These are phyloP conservation scores for Colletotrichum spaethianum DNA, from an alignment of 2,329 filamentous ascomycete species.

Conservation along the genomic window DNA sequence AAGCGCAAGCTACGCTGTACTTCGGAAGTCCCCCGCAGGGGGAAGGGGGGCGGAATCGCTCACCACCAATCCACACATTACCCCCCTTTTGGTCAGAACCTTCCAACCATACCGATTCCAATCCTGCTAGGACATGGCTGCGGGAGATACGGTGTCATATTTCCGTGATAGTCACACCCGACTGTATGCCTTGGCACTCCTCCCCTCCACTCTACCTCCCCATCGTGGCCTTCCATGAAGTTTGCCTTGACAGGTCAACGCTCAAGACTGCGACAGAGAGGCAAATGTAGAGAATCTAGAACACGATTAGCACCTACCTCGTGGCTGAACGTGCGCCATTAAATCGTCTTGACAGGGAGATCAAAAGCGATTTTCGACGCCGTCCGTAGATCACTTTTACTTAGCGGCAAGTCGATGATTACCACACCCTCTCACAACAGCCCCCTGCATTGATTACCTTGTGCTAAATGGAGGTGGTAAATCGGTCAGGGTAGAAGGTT, in stretches of 20 bases:
- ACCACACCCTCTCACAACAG: neutral
- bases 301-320: neutral
- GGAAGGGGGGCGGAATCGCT: neutral
- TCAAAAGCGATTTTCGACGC: conserved; percentile 1
- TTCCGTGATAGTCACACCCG: neutral
- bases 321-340: neutral
- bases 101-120: neutral
- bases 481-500: neutral
- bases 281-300: neutral
- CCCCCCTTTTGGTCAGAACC: neutral
- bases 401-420: neutral
- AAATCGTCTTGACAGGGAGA: too few species aligned
- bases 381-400: neutral
- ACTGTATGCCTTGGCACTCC: neutral
- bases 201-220: too few species aligned
- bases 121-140: neutral
- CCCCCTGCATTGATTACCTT: neutral
- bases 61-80: neutral
- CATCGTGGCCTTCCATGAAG: neutral
- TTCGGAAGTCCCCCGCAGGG: too few species aligned
- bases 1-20: neutral
- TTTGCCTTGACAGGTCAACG: neutral
- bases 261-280: neutral
- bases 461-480: neutral
- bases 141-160: neutral